A percentile compares a stretch with the other conserved stretches of the same genome.
Conservation (phyloP, 208 protist genomes). For the Trypanosoma caninum region DNA sequence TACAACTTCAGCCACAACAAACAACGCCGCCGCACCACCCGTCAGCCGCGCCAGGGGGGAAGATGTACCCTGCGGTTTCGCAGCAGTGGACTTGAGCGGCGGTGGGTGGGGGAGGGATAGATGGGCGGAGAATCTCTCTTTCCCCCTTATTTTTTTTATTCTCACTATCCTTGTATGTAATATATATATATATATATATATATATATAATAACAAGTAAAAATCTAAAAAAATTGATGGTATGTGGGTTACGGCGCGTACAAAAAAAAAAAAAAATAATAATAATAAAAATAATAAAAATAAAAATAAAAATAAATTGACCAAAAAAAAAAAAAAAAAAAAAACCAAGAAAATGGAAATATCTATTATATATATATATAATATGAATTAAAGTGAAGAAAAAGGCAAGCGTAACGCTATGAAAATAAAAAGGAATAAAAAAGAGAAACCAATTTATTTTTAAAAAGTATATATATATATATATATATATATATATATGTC, state of each 20-base stretch:
- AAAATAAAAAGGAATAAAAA: background rate
- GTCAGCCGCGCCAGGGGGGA: constrained; percentile 14
- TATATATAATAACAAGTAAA: constrained; percentile 3
- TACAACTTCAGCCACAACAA: background rate
- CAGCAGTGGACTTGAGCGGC: constrained; percentile 35
- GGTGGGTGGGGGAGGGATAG: background rate
- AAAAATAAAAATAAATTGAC: constrained; percentile 2
- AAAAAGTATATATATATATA: background rate
- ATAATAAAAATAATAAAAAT: background rate
- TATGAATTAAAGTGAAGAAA: background rate
- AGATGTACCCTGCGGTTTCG: constrained; percentile 33
- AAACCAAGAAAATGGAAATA: constrained; percentile 5
- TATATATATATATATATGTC: constrained; percentile 3
- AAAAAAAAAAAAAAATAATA: constrained; percentile 7
- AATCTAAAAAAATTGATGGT: background rate
- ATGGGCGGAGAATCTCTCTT: constrained; percentile 5
- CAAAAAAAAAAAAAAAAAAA: constrained; percentile 14
- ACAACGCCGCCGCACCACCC: constrained; percentile 8
- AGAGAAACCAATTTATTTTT: background rate
- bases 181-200: too few relatives aligned
- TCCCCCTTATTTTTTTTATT: too few relatives aligned
- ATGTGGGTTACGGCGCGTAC: background rate
- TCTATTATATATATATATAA: constrained; percentile 7
- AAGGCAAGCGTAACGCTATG: constrained; percentile 2
- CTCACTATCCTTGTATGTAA: too few relatives aligned